Conservation (phyloP, 2,329 filamentous ascomycete species). For the Plectosphaerella plurivora region DNA sequence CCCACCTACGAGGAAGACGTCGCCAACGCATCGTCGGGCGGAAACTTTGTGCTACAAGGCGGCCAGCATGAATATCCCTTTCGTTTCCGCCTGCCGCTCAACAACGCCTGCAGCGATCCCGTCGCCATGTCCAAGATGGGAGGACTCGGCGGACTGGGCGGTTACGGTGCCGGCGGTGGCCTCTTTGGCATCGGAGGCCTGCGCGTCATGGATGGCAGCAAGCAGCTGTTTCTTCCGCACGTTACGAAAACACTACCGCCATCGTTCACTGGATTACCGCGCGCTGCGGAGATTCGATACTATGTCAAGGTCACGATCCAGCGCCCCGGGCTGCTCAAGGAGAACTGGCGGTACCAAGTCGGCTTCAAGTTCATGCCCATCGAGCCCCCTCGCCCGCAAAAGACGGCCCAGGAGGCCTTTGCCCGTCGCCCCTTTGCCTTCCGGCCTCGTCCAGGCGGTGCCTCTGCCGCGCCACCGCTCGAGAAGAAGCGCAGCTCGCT, state of each 20-base stretch:
- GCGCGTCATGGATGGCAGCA: slow-evolving; percentile 58
- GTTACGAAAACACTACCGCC: slow-evolving; percentile 85
- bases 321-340: slow-evolving; percentile 82
- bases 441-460: slow-evolving; percentile 29
- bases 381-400: slow-evolving; percentile 72
- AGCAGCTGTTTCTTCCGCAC: slow-evolving; percentile 62
- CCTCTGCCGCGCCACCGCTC: slow-evolving; percentile 12
- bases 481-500: slow-evolving; percentile 53
- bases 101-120: slow-evolving; percentile 63
- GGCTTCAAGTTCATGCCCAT: slow-evolving; percentile 89
- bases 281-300: slow-evolving; percentile 86
- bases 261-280: slow-evolving; percentile 80
- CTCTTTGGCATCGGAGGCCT: slow-evolving; percentile 47
- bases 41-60: slow-evolving; percentile 55
- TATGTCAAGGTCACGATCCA: slow-evolving; percentile 95
- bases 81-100: slow-evolving; percentile 72
- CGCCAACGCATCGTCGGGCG: slow-evolving; percentile 29
- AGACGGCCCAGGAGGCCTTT: slow-evolving; percentile 73
- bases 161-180: slow-evolving; percentile 38
- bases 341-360: slow-evolving; percentile 69
- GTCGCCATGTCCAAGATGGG: slow-evolving; percentile 49
- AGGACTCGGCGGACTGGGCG: slow-evolving; percentile 49
- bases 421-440: slow-evolving; percentile 68
- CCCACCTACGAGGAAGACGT: slow-evolving; percentile 49
- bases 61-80: slow-evolving; percentile 76